Evolutionary conservation across 2,329 filamentous ascomycete species (phyloP).

Genomic region (Fusarium poae): DNA sequence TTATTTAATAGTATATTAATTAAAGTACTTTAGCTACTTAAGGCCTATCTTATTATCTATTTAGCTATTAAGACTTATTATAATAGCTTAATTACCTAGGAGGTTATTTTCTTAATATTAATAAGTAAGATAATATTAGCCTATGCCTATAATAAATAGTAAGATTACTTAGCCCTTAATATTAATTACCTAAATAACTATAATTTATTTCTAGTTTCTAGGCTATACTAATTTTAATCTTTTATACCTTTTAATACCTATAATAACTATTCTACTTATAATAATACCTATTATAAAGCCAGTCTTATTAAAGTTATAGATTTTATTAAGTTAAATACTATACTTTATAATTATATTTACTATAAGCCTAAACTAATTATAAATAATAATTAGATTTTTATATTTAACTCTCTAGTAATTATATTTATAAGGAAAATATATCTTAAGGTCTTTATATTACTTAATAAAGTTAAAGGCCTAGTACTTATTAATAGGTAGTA

Average conservation of each 20-base stretch:
- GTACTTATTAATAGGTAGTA: no score
- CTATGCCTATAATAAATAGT: not conserved
- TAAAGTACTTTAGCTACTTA: not conserved
- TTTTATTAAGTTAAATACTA: not conserved
- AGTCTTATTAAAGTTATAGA: not conserved
- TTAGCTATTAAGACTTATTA: not conserved
- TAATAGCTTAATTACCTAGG: not conserved
- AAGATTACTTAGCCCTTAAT: not conserved
- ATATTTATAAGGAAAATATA: no score
- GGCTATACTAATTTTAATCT: not conserved
- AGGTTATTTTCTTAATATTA: not conserved
- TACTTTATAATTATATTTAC: no score
- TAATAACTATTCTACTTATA: not conserved
- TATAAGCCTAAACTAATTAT: no score
- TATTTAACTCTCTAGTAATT: no score
- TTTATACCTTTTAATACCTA: not conserved
- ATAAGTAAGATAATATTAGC: not conserved
- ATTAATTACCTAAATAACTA: not conserved
- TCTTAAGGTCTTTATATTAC: no score
- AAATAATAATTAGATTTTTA: no score
- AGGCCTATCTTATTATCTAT: not conserved
- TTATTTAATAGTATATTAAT: not conserved
- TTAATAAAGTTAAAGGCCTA: no score
- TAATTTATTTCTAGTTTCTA: not conserved
- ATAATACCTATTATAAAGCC: no score